These are phyloP conservation scores for Phylloporus rhodoxanthus DNA, from an alignment of 768 basidiomycete genomes.

Conservation along the genomic window DNA sequence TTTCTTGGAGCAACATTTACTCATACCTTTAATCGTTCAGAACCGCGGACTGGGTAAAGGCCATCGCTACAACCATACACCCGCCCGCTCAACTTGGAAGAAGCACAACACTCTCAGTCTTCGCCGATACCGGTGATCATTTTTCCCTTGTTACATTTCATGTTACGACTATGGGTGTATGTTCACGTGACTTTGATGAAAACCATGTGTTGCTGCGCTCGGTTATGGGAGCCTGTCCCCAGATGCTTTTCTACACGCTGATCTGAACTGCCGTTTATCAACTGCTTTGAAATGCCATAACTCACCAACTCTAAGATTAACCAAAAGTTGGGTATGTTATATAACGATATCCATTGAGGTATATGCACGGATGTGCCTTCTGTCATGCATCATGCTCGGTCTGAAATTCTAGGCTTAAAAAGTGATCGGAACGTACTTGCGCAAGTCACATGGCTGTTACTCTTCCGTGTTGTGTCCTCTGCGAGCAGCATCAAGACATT, in stretches of 20 bases:
- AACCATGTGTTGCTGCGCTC: no score
- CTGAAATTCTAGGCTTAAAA: not conserved
- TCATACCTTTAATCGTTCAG: conserved; percentile 33
- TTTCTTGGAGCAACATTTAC: not conserved
- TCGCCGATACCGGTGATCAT: conserved; percentile 73
- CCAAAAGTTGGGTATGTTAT: conserved; percentile 8
- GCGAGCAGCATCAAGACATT: conserved; percentile 78
- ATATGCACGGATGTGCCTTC: conserved; percentile 12
- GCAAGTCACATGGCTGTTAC: not conserved
- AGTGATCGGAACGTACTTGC: conserved; percentile 4
- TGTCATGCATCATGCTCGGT: not conserved
- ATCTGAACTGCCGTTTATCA: no score
- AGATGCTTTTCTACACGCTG: no score
- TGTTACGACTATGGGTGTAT: conserved; percentile 8
- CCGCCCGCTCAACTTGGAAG: conserved; percentile 89
- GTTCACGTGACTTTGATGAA: no score
- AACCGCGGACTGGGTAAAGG: conserved; percentile 98
- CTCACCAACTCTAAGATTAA: conserved; percentile 6
- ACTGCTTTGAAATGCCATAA: no score
- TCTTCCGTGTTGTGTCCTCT: conserved; percentile 36
- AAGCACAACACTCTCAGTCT: conserved; percentile 97
- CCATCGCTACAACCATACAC: conserved; percentile 87
- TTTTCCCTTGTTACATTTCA: conserved; percentile 6
- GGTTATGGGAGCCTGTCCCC: no score
- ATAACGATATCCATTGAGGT: conserved; percentile 22